Base-by-base conservation (phyloP, 225 moss, liverwort and hornwort species). In the Pseudisothecium myosuroides region DNA sequence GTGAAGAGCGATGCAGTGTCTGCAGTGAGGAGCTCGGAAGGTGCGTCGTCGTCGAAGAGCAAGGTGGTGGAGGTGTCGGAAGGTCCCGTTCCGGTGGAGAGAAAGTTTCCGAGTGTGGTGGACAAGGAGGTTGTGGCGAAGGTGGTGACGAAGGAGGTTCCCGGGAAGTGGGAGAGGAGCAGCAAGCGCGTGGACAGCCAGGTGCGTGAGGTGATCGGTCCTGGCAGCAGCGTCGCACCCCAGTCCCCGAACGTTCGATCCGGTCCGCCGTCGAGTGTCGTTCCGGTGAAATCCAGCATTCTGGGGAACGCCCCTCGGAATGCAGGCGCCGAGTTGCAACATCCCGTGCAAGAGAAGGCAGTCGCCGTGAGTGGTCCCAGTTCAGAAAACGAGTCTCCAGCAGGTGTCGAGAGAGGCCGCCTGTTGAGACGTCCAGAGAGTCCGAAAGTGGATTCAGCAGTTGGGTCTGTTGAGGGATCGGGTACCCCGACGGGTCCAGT, bases 381-480 rank as follows among this genome's bases (percentile, higher is more conserved):
- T 72, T 84, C 94, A 12, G 96, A 94, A 81, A 90, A 89, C 64
- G 96, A 98, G 89, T 69, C 71, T 82, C 89, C 93, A 5, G 92
- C 87, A 84, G 91, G 56, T 76, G 90, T 54, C 24, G 96, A 94
- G 47, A 97, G 90, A 79, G 86, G 92, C 10, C 96, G 93, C 59
- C 83, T 83, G 34, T 88, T 81, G 90, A 95, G 92, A 88, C 96
- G 93, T 89, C 90, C 94, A 8, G 94, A 96, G 67, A 95, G 95
- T 80, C 94, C 94, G 58, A 93, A 64, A 54, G 91, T 88, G 85
- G 96, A 95, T 60, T 89, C 87, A 6, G 80, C 87, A 59, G 68
- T 67, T 41, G 73, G 19, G 84, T 39, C 76, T 21, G 45, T 81
- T 21, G 95, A 99, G 54, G 89, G 87, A 9, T 85, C 87, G 56